These are phyloP conservation scores for Aspergillus sp. DNA, from an alignment of 2,329 filamentous ascomycete species.

Conservation along the genomic window DNA sequence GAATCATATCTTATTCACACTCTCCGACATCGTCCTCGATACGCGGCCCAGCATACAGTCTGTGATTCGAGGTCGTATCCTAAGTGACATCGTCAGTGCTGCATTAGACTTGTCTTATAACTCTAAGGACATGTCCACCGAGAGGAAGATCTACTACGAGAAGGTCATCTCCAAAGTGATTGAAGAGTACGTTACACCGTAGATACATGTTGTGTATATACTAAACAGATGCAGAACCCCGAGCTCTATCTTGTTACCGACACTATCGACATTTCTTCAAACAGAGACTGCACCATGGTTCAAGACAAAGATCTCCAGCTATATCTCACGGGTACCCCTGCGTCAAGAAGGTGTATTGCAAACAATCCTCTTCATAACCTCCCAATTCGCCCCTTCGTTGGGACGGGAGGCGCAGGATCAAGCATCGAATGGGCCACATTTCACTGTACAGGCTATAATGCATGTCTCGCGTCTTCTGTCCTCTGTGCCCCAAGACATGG, in stretches of 20 bases:
- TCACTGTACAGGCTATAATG: slow-evolving; percentile 39
- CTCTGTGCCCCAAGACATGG: slow-evolving; percentile 33
- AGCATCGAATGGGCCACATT: slow-evolving; percentile 27
- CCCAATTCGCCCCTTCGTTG: slow-evolving; percentile 34
- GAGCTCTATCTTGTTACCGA: slow-evolving; percentile 27
- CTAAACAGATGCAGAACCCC: slow-evolving; percentile 25
- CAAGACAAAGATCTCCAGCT: slow-evolving; percentile 27
- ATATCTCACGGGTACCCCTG: slow-evolving; percentile 33
- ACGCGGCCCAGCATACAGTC: slow-evolving; percentile 29
- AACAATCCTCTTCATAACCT: slow-evolving; percentile 35
- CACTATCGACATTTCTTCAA: slow-evolving; percentile 31
- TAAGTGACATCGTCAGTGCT: slow-evolving; percentile 35
- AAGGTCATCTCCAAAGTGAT: slow-evolving; percentile 23
- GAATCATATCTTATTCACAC: slow-evolving; percentile 18
- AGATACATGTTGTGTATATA: background rate
- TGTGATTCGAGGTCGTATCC: slow-evolving; percentile 31
- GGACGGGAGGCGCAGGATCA: slow-evolving; percentile 25
- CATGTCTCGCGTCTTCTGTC: slow-evolving; percentile 36
- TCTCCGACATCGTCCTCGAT: slow-evolving; percentile 27
- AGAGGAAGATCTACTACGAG: slow-evolving; percentile 14
- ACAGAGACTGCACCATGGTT: slow-evolving; percentile 32
- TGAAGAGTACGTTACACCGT: slow-evolving; percentile 22
- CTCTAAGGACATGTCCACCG: slow-evolving; percentile 13
- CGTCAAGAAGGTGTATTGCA: slow-evolving; percentile 35
- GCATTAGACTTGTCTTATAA: slow-evolving; percentile 33